Evolutionary conservation across 192 early-diverging fungal species (phyloP), one percentile per base, ranked within the genome.

Genomic region (Coemansia sp.): DNA sequence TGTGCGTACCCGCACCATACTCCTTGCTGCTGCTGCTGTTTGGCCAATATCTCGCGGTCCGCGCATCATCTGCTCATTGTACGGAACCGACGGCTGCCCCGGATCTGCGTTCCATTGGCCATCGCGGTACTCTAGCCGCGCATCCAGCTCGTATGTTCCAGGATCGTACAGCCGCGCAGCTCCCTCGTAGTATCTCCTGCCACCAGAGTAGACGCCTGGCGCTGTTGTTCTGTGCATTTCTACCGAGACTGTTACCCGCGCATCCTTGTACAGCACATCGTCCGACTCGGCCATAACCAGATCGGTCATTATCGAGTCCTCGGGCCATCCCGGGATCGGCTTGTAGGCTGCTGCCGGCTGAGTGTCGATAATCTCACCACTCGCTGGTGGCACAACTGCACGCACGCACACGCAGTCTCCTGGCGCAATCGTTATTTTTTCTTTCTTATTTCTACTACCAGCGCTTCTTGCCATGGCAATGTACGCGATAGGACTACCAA

Each of bases 41-140:
- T 59, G 43, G 8, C 32, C 5, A 55, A n/a, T 25, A 38, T 59
- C 32, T 7, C 16, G 25, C 0, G 67, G 46, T 7, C 43, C 65
- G 16, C 20, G 37, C 55, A 70, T 68, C 9, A 5, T 25, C 1
- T 63, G 56, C 42, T 79, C 69, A 16, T 49, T 44, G 51, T 70
- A 72, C 10, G 38, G 37, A 10, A 48, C 38, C 16, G 46, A 70
- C 2, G 19, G 17, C 48, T 71, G 68, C 0, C 61, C 61, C 0
- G 71, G 70, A 42, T 74, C 68, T 5, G 69, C 68, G 17, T 79
- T 79, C 77, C 77, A 79, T 43, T 68, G 69, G 0, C 56, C 68
- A 37, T 67, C 44, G 5, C 68, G 68, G 3, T 50, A 51, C 44
- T 79, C 77, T 2, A 79, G 55, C 10, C 72, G 71, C 14, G 77